phyloP scores from a whole-genome alignment of 2,329 filamentous ascomycete genomes.

The Ophioceras dolichostomum region DNA sequence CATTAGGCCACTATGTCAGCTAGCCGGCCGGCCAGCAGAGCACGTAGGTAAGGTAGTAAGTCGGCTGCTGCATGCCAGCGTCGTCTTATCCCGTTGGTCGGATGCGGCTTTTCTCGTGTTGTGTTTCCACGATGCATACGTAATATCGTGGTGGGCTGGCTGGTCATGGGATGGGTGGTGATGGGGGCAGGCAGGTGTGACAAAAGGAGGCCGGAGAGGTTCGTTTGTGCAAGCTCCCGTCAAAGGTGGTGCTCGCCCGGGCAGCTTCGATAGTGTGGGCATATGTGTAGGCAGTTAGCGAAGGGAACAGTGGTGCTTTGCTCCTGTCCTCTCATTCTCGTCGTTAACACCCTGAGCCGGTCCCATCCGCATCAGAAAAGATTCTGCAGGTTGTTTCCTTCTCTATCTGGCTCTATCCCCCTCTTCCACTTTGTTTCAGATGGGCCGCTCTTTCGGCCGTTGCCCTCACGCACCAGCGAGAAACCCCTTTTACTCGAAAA shows the following conservation, averaged over 20 bases:
- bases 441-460: no score
- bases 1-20: no score
- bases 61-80: background rate
- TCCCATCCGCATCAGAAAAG: background rate
- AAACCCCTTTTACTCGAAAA: no score
- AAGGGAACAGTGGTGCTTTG: no score
- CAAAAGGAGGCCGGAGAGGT: no score
- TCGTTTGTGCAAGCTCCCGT: background rate
- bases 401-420: background rate
- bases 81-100: background rate
- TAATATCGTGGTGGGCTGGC: background rate
- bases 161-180: background rate
- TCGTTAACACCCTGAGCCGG: background rate
- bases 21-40: no score
- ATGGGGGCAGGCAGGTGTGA: no score
- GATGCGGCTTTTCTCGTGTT: background rate
- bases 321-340: background rate
- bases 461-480: no score
- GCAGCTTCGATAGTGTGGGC: no score
- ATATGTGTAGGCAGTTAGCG: no score
- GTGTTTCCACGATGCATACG: background rate
- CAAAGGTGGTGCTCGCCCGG: background rate
- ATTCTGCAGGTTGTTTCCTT: background rate
- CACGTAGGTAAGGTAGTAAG: no score
- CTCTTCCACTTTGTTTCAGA: no score